A percentile compares a stretch with the other conserved stretches of the same genome.
phyloP scores from a whole-genome alignment of 441 rosid species.

The Iberis amara region DNA sequence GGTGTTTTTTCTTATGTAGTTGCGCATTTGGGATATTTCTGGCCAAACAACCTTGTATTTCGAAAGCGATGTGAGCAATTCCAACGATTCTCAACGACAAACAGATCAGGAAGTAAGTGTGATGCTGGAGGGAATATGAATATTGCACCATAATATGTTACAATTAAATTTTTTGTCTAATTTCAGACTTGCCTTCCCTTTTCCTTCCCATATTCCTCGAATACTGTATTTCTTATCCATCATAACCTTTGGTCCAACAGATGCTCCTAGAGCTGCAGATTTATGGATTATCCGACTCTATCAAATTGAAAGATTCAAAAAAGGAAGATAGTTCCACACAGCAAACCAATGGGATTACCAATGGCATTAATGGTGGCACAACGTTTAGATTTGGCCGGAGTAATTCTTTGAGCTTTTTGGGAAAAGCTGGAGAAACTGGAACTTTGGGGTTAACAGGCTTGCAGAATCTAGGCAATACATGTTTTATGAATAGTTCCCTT shows the following conservation, averaged over 20 bases:
- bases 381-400: constrained; percentile 37
- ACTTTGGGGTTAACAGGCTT: constrained; percentile 69
- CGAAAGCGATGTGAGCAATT: constrained; percentile 42
- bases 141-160: constrained; percentile 9
- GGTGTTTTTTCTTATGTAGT: constrained; percentile 37
- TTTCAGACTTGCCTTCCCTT: constrained; percentile 7
- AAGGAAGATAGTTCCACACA: constrained; percentile 49
- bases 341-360: constrained; percentile 37
- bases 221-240: constrained; percentile 16
- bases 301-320: constrained; percentile 53
- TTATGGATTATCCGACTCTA: constrained; percentile 73
- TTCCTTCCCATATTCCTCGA: not conserved
- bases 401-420: constrained; percentile 36
- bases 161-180: not conserved
- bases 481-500: constrained; percentile 75
- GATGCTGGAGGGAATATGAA: constrained; percentile 6
- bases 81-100: constrained; percentile 44
- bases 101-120: constrained; percentile 63
- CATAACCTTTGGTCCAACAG: constrained; percentile 35
- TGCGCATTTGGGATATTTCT: constrained; percentile 74
- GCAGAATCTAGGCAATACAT: constrained; percentile 80
- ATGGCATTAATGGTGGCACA: constrained; percentile 44
- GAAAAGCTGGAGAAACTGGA: constrained; percentile 64
- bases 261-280: constrained; percentile 66
- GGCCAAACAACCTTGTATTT: constrained; percentile 55